Base-by-base conservation (phyloP, 179 eudicot species). In the Amaranthus tricolor region DNA sequence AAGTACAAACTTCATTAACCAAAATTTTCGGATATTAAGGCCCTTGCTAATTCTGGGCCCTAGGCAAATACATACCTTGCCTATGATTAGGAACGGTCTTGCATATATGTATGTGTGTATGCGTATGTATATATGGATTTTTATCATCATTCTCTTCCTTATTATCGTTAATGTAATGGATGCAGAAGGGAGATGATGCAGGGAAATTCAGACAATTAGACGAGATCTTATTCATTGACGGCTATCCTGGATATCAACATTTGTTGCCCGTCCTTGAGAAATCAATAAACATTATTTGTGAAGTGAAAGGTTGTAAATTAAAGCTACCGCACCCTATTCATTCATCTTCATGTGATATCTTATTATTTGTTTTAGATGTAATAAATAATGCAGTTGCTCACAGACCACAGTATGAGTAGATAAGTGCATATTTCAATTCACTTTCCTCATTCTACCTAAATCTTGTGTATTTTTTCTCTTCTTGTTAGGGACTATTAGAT, bases 171-270 rank as follows among this genome's bases (percentile, higher is more conserved):
- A 75, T 83, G 48, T 58, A 17, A 73, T 74, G 76, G 66, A 73
- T 86, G 83, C 90, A 96, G 96, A 93, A 88, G 84, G 88, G 89
- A 49, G 87, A 89, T 70, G 98, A 96, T 80, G 89, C 86, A 10
- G 99, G 99, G 76, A 96, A 93, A 81, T 96, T 96, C 82, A 85
- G 98, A 86, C 98, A 91, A 77, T 68, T 96, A 68, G 99, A 96
- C 77, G 99, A 96, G 75, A 88, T 96, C 17, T 65, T 93, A 19
- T 96, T 79, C 72, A 58, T 93, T 66, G 86, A 88, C 19, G 90
- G 87, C 59, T 91, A 84, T 84, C 94, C 94, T 24, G 98, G 86
- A 70, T 96, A 93, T 85, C 96, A 84, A 56, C 79, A 83, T 71
- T 74, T 96, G 62, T 77, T 81, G 62, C 78, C 88, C 57, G 71